Base-by-base conservation (phyloP, 108 stramenopile species). In the Pseudonitzschia delicatissima region DNA sequence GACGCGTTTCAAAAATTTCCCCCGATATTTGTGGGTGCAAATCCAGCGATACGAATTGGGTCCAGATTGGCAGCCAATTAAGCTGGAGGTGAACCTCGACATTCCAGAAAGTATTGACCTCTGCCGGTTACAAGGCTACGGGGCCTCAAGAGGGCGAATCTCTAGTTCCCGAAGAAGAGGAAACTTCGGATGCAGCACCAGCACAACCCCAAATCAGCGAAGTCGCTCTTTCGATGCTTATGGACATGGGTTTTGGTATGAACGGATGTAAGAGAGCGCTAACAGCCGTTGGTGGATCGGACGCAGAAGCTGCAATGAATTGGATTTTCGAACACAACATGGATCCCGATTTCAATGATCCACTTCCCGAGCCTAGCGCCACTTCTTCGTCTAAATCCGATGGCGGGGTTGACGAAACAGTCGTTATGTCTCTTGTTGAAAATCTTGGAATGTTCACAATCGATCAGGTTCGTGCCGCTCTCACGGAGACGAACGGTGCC, bases 281-380 rank as follows among this genome's bases (percentile, higher is more conserved):
- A 58, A 67, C 80, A 12, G 96, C 98, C 23, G 85, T 88, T 53
- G 87, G 90, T 25, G 98, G 98, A 57, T 81, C 81, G 18, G 76
- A 93, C 68, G 81, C 88, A 6, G 98, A 98, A 65, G 83, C 85
- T 27, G 98, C 99, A 18, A 98, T 97, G 96, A 87, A 89, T 50
- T 99, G 99, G 99, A 81, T 99, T 33, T 92, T 98, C 77, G 76
- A 77, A 36, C 99, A 99, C 87, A 94, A 89, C 70, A 87, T 51
- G 31, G 99, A 99, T 71, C 78, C 96, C 8, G 96, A 99, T 70
- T 98, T 99, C 67, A 96, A 97, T 71, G 96, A 96, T 71, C 96
- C 96, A 12, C 68, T 97, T 45, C 84, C 87, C 5, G 87, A 90
- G 39, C 66, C 52, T 26, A 72, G 75, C 52, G 45, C 69, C 0